Conservation (phyloP, 805 yeast genomes). For the Candida maris region DNA sequence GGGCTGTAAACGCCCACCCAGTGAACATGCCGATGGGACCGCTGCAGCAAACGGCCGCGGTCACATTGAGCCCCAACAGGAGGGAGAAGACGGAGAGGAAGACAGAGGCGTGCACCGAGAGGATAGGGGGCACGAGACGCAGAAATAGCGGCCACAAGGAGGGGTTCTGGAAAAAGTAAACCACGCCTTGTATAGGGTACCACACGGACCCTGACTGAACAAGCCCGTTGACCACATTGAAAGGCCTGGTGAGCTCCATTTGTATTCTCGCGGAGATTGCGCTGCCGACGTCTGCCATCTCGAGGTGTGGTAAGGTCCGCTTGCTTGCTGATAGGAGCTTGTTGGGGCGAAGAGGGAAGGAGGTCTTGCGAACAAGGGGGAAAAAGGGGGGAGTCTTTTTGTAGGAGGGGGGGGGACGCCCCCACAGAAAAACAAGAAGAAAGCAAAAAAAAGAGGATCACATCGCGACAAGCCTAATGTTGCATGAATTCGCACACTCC, state of each 20-base stretch:
- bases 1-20: slow-evolving; percentile 22
- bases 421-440: no score
- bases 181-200: slow-evolving; percentile 26
- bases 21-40: slow-evolving; percentile 29
- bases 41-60: slow-evolving; percentile 16
- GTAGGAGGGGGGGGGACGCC: no score
- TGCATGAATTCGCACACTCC: no score
- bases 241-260: slow-evolving; percentile 24
- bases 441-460: no score
- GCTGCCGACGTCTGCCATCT: slow-evolving; percentile 9
- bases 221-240: slow-evolving; percentile 14
- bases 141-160: slow-evolving; percentile 26
- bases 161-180: slow-evolving; percentile 23
- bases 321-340: no score
- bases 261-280: slow-evolving; percentile 16
- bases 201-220: slow-evolving; percentile 13
- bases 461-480: no score
- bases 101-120: slow-evolving; percentile 19
- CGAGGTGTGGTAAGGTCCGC: background rate
- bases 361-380: background rate
- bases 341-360: no score
- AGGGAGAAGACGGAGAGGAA: slow-evolving; percentile 16
- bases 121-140: slow-evolving; percentile 22
- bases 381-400: slow-evolving; percentile 1
- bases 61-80: slow-evolving; percentile 23